Evolutionary conservation across 139 green algal species (phyloP), one percentile per base, ranked within the genome.

Genomic region (Micromonas pusilla): DNA sequence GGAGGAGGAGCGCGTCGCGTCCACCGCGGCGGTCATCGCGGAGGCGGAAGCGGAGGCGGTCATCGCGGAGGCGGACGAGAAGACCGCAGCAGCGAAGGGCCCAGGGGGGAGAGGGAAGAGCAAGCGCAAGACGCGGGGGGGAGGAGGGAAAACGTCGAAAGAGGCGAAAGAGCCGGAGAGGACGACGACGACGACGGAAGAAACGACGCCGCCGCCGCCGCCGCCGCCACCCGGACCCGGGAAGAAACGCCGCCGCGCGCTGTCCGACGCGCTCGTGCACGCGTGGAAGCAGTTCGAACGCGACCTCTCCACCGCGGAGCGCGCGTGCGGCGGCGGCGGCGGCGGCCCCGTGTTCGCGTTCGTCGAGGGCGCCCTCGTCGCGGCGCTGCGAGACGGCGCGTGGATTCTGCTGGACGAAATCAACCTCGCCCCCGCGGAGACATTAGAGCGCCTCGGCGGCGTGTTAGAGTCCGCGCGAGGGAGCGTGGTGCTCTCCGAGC

Each of bases 401-500:
- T 99, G 96, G 96, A 84, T 99, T 76, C 90, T 99, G 37, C 86
- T 99, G 70, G 96, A 99, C 81, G 96, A 99, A 57, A 82, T 89
- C 39, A 89, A 89, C 30, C 83, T 90, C 36, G 86, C 85, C 0
- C 82, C 85, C 5, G 82, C 81, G 0, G 86, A 90, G 70, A 82
- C 85, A 1, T 66, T 90, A 53, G 85, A 88, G 73, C 45, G 84
- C 21, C 75, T 88, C 4, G 90, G 90, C 0, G 92, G 93, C 2
- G 78, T 99, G 72, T 84, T 99, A 26, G 95, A 99, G 78, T 84
- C 68, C 13, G 64, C 67, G 45, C 70, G 37, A 2, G 87, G 87
- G 30, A 87, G 76, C 73, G 57, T 96, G 1, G 86, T 87, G 0
- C 82, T 98, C 3, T 80, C 91, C 0, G 94, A 98, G 85, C 83